Percentiles rank a stretch among this genome's conserved stretches.
Evolutionary conservation across 768 basidiomycete species (phyloP).

Genomic region (Suillus variegatus): DNA sequence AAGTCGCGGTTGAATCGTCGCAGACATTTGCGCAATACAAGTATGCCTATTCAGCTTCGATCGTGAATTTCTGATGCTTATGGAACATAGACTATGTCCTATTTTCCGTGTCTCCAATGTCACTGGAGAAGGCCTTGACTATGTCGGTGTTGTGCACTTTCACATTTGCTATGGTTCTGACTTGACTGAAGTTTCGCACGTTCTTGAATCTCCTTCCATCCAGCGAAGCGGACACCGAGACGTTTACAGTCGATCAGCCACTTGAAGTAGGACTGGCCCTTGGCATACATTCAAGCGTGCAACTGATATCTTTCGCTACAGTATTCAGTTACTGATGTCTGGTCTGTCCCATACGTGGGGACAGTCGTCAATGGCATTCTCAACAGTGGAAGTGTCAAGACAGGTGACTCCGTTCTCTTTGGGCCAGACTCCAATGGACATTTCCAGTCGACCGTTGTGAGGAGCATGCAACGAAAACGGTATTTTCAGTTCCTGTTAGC

Average conservation of each 20-base stretch:
- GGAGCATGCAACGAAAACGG: constrained; percentile 95
- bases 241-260: constrained; percentile 78
- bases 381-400: constrained; percentile 71
- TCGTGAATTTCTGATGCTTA: constrained; percentile 8
- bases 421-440: constrained; percentile 95
- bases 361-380: constrained; percentile 86
- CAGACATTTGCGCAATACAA: constrained; percentile 72
- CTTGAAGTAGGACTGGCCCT: constrained; percentile 57
- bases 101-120: constrained; percentile 94
- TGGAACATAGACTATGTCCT: constrained; percentile 68
- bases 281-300: neutral
- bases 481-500: constrained; percentile 30
- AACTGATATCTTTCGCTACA: constrained; percentile 29
- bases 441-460: constrained; percentile 76
- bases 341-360: constrained; percentile 86
- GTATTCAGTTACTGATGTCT: constrained; percentile 86
- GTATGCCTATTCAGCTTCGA: constrained; percentile 37
- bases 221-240: constrained; percentile 79
- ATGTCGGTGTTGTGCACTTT: constrained; percentile 41
- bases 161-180: constrained; percentile 12
- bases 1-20: constrained; percentile 79
- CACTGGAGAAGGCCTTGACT: constrained; percentile 87
- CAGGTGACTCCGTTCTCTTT: constrained; percentile 79
- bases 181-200: constrained; percentile 61
- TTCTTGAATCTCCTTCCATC: constrained; percentile 92